phyloP scores from a whole-genome alignment of 2,329 filamentous ascomycete genomes.

The Phyllosticta citribraziliensis region DNA sequence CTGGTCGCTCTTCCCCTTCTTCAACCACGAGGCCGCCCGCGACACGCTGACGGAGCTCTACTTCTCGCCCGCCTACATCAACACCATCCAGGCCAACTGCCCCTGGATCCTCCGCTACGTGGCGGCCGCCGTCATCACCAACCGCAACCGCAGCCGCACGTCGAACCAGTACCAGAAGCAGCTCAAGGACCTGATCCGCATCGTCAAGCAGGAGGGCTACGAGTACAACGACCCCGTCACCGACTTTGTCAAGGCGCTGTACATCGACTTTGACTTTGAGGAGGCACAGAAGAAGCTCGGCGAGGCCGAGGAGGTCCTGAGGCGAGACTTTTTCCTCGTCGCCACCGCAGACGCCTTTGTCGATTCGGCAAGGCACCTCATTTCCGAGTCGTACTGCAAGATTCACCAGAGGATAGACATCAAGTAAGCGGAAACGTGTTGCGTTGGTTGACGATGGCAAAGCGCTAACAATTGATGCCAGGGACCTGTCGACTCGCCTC shows the following conservation, averaged over 20 bases:
- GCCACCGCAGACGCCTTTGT: slow-evolving; percentile 80
- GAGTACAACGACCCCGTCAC: slow-evolving; percentile 96
- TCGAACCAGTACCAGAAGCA: slow-evolving; percentile 97
- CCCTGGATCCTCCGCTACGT: slow-evolving; percentile 96
- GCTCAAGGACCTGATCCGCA: slow-evolving; percentile 90
- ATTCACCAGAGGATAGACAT: slow-evolving; percentile 98
- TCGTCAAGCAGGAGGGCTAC: slow-evolving; percentile 94
- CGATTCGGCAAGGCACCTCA: slow-evolving; percentile 87
- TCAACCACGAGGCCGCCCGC: slow-evolving; percentile 89
- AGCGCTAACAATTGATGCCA: slow-evolving; percentile 19
- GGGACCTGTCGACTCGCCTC: slow-evolving; percentile 81
- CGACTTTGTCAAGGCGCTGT: slow-evolving; percentile 90
- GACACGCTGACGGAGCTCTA: slow-evolving; percentile 90
- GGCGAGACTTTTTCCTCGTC: slow-evolving; percentile 90
- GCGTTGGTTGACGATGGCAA: not conserved
- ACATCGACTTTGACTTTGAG: slow-evolving; percentile 95
- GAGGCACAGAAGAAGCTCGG: slow-evolving; percentile 84
- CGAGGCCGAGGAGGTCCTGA: slow-evolving; percentile 82
- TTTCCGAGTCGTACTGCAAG: slow-evolving; percentile 99
- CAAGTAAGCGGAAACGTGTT: slow-evolving; percentile 45
- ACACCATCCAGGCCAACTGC: slow-evolving; percentile 97
- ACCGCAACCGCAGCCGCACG: slow-evolving; percentile 58
- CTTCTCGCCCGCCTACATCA: slow-evolving; percentile 96
- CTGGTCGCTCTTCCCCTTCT: slow-evolving; percentile 98
- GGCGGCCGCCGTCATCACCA: slow-evolving; percentile 87